Conservation (phyloP, 148 eudicot genomes). For the Suaeda aralocaspica region DNA sequence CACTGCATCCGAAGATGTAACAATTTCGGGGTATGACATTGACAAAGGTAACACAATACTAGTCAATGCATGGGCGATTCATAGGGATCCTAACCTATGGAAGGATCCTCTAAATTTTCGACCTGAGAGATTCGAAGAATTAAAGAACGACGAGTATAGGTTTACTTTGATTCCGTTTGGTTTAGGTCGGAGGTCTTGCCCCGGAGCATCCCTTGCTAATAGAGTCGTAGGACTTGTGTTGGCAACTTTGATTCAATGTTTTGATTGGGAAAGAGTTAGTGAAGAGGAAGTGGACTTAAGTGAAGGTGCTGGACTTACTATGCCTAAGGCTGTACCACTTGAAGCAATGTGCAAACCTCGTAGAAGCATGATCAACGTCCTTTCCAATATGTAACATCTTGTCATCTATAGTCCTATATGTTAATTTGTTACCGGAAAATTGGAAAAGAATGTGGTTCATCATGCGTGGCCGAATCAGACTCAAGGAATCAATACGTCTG, state of each 20-base stretch:
- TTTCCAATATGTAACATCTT: not conserved
- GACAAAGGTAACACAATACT: slow-evolving; percentile 13
- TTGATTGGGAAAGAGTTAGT: slow-evolving; percentile 25
- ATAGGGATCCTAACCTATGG: slow-evolving; percentile 20
- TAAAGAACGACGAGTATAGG: slow-evolving; percentile 8
- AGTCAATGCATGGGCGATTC: too few relatives aligned
- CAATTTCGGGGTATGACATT: slow-evolving; percentile 18
- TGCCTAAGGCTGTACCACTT: slow-evolving; percentile 25
- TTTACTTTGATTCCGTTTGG: slow-evolving; percentile 24
- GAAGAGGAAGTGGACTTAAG: slow-evolving; percentile 13
- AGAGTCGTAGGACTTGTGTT: slow-evolving; percentile 15
- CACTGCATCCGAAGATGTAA: slow-evolving; percentile 19
- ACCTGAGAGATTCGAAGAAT: slow-evolving; percentile 20
- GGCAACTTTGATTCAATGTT: slow-evolving; percentile 26
- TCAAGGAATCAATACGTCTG: too few relatives aligned
- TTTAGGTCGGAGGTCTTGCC: slow-evolving; percentile 25
- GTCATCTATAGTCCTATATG: too few relatives aligned
- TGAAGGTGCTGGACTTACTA: slow-evolving; percentile 25
- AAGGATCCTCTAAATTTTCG: slow-evolving; percentile 15
- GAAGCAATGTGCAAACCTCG: slow-evolving; percentile 22
- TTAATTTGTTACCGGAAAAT: too few relatives aligned
- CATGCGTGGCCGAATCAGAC: too few relatives aligned
- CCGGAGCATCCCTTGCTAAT: slow-evolving; percentile 19
- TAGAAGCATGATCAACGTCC: slow-evolving; percentile 1
- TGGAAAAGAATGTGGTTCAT: too few relatives aligned